Evolutionary conservation across 2,329 filamentous ascomycete genomes (phyloP), one percentile per base, ranked within the genome.

Genomic region (Calcarisporium arbuscula): DNA sequence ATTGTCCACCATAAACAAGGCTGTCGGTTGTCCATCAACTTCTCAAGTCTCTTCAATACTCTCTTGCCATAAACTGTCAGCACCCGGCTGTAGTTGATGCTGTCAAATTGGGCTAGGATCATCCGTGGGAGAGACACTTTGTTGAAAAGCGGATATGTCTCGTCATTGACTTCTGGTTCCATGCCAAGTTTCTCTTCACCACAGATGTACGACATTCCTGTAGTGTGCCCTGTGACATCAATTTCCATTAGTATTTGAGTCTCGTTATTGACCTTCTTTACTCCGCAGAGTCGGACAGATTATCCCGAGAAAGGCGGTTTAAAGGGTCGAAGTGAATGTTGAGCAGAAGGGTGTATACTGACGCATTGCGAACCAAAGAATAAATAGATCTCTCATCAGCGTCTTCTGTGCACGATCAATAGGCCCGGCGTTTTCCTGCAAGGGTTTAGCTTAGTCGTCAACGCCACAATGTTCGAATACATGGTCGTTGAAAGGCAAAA

Each of bases 341-440:
- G 11, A 25, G 30, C 12, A 3, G 15, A 11, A n/a, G 19, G 14
- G 23, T 16, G 17, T 9, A n/a, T 9, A 57, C 68, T 48, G 45
- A 73, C 70, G 56, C 9, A 62, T 61, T 4, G 62, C 63, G 42
- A 71, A 67, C 63, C 67, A 69, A 2, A 73, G 43, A 6, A 50
- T 47, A 16, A 72, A 63, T 4, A 67, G 53, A 8, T 60, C 58
- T 2, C 41, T 37, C n/a, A 73, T 36, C 5, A 72, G 56, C 1
- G 44, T 35, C 19, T 54, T 51, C 22, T 65, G 56, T 11, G 46
- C 40, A n/a, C n/a, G n/a, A n/a, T n/a, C n/a, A n/a, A n/a, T n/a
- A n/a, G n/a, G n/a, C n/a, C n/a, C n/a, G n/a, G n/a, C n/a, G n/a
- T n/a, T n/a, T n/a, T n/a, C n/a, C n/a, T n/a, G n/a, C n/a, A n/a